Evolutionary conservation across 495 filamentous ascomycete species (phyloP).

Genomic region (Penicillium diatomitis): DNA sequence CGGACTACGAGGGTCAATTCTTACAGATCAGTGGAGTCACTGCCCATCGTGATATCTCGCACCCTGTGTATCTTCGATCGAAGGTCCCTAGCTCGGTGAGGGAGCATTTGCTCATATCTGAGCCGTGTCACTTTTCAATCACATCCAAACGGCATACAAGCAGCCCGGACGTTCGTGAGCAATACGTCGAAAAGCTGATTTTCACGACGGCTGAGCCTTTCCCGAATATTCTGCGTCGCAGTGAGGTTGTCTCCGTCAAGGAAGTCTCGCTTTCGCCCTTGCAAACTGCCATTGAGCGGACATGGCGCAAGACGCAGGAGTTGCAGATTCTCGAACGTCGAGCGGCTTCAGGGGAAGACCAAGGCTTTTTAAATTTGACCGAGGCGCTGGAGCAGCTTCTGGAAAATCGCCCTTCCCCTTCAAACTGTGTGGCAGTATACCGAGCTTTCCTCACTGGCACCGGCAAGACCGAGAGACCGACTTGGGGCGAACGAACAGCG

Average conservation of each 20-base stretch:
- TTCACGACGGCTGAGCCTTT: constrained; percentile 81
- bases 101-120: constrained; percentile 72
- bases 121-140: constrained; percentile 63
- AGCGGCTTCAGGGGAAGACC: constrained; percentile 64
- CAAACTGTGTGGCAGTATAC: constrained; percentile 64
- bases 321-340: constrained; percentile 64
- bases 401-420: constrained; percentile 50
- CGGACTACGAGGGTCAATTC: constrained; percentile 89
- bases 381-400: constrained; percentile 68
- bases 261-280: constrained; percentile 60
- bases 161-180: constrained; percentile 54
- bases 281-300: constrained; percentile 85
- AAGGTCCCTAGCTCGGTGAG: constrained; percentile 73
- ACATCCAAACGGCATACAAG: constrained; percentile 58
- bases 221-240: constrained; percentile 82
- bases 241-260: constrained; percentile 68
- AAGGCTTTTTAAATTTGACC: constrained; percentile 52
- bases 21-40: constrained; percentile 74
- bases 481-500: constrained; percentile 21
- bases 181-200: constrained; percentile 78
- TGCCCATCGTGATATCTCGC: constrained; percentile 68
- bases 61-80: constrained; percentile 81
- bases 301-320: constrained; percentile 82
- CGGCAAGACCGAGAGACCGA: constrained; percentile 40
- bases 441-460: constrained; percentile 47